phyloP scores from a whole-genome alignment of 441 rosid genomes.

The Kokia cookei region DNA sequence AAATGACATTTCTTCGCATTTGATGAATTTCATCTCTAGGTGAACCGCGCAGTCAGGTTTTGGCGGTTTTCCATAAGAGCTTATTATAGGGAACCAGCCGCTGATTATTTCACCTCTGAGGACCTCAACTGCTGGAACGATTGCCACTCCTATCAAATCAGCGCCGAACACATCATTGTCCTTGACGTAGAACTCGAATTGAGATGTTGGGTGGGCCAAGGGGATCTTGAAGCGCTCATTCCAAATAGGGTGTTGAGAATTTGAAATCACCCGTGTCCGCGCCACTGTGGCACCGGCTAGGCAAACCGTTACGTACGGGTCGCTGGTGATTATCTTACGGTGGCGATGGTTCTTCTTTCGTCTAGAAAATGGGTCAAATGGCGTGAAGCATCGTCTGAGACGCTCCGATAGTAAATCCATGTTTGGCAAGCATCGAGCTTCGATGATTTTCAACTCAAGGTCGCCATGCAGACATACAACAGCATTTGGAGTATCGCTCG shows the following conservation, averaged over 20 bases:
- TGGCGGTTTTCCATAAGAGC: slow-evolving; percentile 50
- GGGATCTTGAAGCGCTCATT: slow-evolving; percentile 65
- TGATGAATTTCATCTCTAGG: slow-evolving; percentile 45
- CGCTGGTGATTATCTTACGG: slow-evolving; percentile 69
- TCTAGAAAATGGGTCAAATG: slow-evolving; percentile 25
- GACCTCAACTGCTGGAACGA: slow-evolving; percentile 31
- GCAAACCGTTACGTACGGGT: slow-evolving; percentile 76
- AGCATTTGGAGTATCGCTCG: slow-evolving; percentile 3
- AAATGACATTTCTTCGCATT: slow-evolving; percentile 37
- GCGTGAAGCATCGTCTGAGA: slow-evolving; percentile 40
- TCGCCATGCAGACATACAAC: slow-evolving; percentile 58
- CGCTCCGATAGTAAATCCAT: slow-evolving; percentile 67
- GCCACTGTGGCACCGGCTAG: slow-evolving; percentile 70
- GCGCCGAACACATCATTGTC: slow-evolving; percentile 83
- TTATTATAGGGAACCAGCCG: slow-evolving; percentile 65
- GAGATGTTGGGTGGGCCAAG: slow-evolving; percentile 60
- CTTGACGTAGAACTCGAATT: slow-evolving; percentile 58
- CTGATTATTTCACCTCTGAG: slow-evolving; percentile 36
- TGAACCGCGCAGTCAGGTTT: slow-evolving; percentile 56
- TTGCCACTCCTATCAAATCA: slow-evolving; percentile 61
- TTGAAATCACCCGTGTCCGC: slow-evolving; percentile 68
- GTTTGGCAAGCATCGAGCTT: slow-evolving; percentile 71
- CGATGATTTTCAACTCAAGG: slow-evolving; percentile 54
- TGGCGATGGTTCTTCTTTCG: slow-evolving; percentile 2
- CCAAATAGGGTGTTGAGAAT: slow-evolving; percentile 63